phyloP scores from a whole-genome alignment of 108 stramenopile genomes.

The Skeletonema costatum region DNA sequence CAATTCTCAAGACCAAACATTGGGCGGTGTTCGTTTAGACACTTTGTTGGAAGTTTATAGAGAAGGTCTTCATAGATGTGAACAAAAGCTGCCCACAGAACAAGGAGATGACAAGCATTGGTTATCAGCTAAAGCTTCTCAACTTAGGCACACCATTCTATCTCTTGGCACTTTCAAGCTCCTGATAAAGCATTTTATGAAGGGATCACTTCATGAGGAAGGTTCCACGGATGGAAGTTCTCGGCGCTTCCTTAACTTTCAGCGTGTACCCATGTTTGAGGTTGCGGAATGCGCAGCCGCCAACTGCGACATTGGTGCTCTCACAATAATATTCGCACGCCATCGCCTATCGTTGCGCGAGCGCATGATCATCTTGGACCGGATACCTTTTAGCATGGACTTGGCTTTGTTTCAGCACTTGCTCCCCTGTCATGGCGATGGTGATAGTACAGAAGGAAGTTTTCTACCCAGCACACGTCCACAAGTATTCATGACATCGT shows the following conservation, averaged over 20 bases:
- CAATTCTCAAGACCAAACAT: background rate
- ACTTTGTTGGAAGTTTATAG: conserved; percentile 25
- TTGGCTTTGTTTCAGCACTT: conserved; percentile 59
- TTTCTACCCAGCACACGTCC: conserved; percentile 9
- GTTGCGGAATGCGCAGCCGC: conserved; percentile 53
- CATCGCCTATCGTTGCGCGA: conserved; percentile 44
- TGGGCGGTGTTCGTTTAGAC: conserved; percentile 9
- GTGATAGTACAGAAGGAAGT: conserved; percentile 1
- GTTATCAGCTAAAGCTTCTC: conserved; percentile 30
- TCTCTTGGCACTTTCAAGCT: conserved; percentile 62
- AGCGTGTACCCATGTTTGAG: conserved; percentile 14
- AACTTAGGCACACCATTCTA: conserved; percentile 23
- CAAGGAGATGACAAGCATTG: conserved; percentile 9
- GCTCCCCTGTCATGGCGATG: conserved; percentile 38
- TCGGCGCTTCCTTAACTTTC: conserved; percentile 54
- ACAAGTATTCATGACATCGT: conserved; percentile 15
- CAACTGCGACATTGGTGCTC: conserved; percentile 56
- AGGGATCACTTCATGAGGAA: conserved; percentile 4
- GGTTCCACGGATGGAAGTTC: background rate
- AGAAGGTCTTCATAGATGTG: conserved; percentile 36
- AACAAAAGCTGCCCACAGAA: conserved; percentile 1
- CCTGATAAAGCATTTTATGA: conserved; percentile 37
- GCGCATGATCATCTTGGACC: conserved; percentile 44
- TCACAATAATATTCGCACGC: conserved; percentile 60
- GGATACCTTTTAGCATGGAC: conserved; percentile 52